phyloP scores from a whole-genome alignment of 306 rosid genomes.

The Glycine soja region DNA sequence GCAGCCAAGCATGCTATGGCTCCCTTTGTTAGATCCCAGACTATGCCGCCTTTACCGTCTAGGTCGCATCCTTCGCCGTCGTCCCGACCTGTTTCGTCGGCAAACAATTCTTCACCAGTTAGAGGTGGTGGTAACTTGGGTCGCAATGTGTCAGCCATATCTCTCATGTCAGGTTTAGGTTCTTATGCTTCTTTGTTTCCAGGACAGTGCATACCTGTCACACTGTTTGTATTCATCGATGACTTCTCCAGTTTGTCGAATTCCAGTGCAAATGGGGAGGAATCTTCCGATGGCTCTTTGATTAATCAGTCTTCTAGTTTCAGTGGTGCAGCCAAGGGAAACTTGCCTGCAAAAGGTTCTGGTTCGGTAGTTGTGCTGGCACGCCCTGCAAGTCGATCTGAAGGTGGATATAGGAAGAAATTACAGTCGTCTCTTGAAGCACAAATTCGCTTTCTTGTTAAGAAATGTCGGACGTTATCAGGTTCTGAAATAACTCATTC shows the following conservation, averaged over 20 bases:
- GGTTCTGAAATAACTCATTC: slow-evolving; percentile 75
- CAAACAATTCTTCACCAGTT: slow-evolving; percentile 72
- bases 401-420: slow-evolving; percentile 83
- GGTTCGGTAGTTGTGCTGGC: slow-evolving; percentile 92
- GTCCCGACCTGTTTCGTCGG: slow-evolving; percentile 54
- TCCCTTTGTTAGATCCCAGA: slow-evolving; percentile 70
- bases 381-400: slow-evolving; percentile 80
- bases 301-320: slow-evolving; percentile 63
- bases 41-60: slow-evolving; percentile 53
- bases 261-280: slow-evolving; percentile 67
- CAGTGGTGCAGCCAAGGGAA: slow-evolving; percentile 61
- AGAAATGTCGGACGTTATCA: slow-evolving; percentile 77
- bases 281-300: slow-evolving; percentile 59
- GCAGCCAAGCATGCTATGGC: slow-evolving; percentile 86
- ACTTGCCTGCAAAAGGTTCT: slow-evolving; percentile 73
- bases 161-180: slow-evolving; percentile 90
- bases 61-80: slow-evolving; percentile 63
- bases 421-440: slow-evolving; percentile 88
- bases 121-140: slow-evolving; percentile 69
- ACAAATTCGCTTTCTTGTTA: slow-evolving; percentile 80
- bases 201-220: slow-evolving; percentile 92
- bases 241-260: slow-evolving; percentile 69
- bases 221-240: slow-evolving; percentile 77
- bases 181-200: slow-evolving; percentile 93
- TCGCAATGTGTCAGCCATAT: slow-evolving; percentile 70